These are phyloP conservation scores for Suhomyces prunicola DNA, from an alignment of 805 yeast species.

Conservation along the genomic window DNA sequence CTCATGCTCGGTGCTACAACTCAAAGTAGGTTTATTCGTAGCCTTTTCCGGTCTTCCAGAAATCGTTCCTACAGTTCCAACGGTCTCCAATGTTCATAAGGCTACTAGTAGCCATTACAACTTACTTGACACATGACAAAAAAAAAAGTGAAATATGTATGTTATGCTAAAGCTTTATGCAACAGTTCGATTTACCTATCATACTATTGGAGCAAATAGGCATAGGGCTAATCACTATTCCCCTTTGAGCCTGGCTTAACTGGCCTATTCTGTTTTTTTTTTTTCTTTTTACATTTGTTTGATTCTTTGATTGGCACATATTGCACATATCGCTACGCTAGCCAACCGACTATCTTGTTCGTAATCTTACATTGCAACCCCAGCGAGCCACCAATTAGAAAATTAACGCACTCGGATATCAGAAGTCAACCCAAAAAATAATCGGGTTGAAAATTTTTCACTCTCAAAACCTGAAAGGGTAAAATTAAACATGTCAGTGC, in stretches of 20 bases:
- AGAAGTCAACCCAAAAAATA: not conserved
- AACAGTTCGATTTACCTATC: too few species aligned
- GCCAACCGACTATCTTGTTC: not conserved
- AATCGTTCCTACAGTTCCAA: not conserved
- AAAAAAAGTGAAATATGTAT: not conserved
- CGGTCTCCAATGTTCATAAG: not conserved
- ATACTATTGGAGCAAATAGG: too few species aligned
- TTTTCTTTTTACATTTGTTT: not conserved
- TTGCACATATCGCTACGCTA: not conserved
- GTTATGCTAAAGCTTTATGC: not conserved
- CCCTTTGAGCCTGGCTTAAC: not conserved
- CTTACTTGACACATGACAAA: not conserved
- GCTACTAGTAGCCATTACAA: not conserved
- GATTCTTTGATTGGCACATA: too few species aligned
- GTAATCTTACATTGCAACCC: not conserved
- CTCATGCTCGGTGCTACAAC: not conserved
- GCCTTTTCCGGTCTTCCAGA: not conserved
- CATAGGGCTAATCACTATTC: not conserved
- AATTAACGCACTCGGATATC: constrained; percentile 7
- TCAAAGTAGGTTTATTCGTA: not conserved
- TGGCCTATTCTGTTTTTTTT: not conserved
- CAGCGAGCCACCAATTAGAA: constrained; percentile 7
- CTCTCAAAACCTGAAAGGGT: not conserved
- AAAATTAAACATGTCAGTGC: not conserved
- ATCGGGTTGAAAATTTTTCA: not conserved